Evolutionary conservation across 148 eudicot genomes (phyloP), one percentile per base, ranked within the genome.

Genomic region (Rhododendron simsii): DNA sequence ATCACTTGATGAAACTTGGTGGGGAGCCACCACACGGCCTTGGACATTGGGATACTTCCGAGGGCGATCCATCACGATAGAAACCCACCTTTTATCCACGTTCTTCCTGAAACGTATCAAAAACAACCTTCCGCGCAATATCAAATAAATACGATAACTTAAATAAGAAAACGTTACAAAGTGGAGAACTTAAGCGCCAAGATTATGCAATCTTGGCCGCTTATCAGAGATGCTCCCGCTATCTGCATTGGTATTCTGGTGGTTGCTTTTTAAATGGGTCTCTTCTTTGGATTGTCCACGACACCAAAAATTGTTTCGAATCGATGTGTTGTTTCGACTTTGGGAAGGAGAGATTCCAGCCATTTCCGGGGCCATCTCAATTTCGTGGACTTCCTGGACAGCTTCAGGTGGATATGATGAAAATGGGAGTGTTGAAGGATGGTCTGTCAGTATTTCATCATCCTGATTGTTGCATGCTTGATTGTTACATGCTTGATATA

Each of bases 291-390:
- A 91, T 91, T 13, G 13, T 90, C 37, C 82, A 82, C 8, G 5
- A 69, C 28, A 39, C 83, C 0, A 5, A 10, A 39, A 47, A 11
- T 12, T 0, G 39, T 63, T 73, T 33, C 0, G 87, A 88, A 23
- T 55, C 89, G 1, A 84, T 91, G 76, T 88, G 89, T 26, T 74
- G 87, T 28, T 90, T 90, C 20, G 90, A 91, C 73, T 90, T 91
- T 11, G 86, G 81, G 26, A 89, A 91, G 7, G 90, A 91, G 87
- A 45, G 28, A 3, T 91, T 90, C 57, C 76, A 81, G 50, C 33
- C 48, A 45, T 45, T 45, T 45, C 10, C 2, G 8, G 48, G 10
- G 3, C 93, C 93, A 0, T 91, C 90, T 5, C 75, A 90, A 3
- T 88, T 67, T 75, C 74, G 74, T 7, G 14, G 23, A 0, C 28